Conservation (phyloP, 371 early-diverging fungal species). For the Aphelidium insulamus region DNA sequence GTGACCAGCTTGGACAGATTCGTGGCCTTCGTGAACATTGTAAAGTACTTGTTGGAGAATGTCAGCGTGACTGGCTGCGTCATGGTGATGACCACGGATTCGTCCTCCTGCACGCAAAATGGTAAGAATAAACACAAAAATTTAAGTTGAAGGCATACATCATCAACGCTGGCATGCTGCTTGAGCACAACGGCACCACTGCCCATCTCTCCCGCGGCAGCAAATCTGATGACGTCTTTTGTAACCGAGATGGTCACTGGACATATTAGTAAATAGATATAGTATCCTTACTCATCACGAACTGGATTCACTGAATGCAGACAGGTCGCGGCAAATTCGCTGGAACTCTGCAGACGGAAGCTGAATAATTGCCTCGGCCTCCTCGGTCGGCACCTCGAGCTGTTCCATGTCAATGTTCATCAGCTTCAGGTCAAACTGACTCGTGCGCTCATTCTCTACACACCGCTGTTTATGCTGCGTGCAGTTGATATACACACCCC, state of each 20-base stretch:
- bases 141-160: slow-evolving; percentile 9
- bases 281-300: slow-evolving; percentile 3
- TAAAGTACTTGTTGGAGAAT: slow-evolving; percentile 82
- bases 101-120: slow-evolving; percentile 24
- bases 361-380: slow-evolving; percentile 67
- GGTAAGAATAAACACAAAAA: neutral
- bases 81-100: slow-evolving; percentile 47
- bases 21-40: slow-evolving; percentile 86
- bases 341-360: slow-evolving; percentile 81
- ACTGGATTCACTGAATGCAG: slow-evolving; percentile 66
- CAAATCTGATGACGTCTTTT: slow-evolving; percentile 83
- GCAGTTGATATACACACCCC: neutral
- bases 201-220: slow-evolving; percentile 72
- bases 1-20: slow-evolving; percentile 53
- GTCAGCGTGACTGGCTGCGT: slow-evolving; percentile 54
- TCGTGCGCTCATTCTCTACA: slow-evolving; percentile 61
- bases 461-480: neutral
- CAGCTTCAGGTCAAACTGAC: slow-evolving; percentile 86
- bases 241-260: slow-evolving; percentile 66
- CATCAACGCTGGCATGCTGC: slow-evolving; percentile 49
- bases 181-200: slow-evolving; percentile 60
- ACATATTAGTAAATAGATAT: slow-evolving; percentile 1
- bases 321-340: slow-evolving; percentile 75
- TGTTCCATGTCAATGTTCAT: slow-evolving; percentile 94
- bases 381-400: slow-evolving; percentile 82